These are phyloP conservation scores for Tolypocladium amazonense DNA, from an alignment of 2,329 filamentous ascomycete genomes.

Conservation along the genomic window DNA sequence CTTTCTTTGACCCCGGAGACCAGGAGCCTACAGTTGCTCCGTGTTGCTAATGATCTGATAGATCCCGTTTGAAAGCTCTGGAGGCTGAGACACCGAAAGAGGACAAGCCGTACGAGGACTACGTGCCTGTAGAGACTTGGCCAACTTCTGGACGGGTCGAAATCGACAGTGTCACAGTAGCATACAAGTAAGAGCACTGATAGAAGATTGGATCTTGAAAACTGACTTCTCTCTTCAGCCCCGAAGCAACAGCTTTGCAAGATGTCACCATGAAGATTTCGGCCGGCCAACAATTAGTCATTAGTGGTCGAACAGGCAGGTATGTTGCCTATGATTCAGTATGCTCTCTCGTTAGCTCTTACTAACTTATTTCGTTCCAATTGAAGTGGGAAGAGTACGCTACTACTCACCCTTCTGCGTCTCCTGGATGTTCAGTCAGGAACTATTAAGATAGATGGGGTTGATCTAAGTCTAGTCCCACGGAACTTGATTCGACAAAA, in stretches of 20 bases:
- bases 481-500: not conserved
- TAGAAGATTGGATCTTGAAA: not conserved
- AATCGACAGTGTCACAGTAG: not conserved
- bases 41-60: not conserved
- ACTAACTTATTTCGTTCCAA: not conserved
- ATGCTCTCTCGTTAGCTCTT: not conserved
- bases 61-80: not conserved
- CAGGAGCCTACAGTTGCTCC: not conserved
- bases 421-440: not conserved
- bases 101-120: not conserved
- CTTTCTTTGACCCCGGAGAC: not conserved
- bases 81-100: not conserved
- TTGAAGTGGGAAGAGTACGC: not conserved
- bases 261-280: not conserved
- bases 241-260: not conserved
- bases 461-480: not conserved
- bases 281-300: not conserved
- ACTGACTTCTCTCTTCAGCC: not conserved
- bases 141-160: not conserved
- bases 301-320: not conserved
- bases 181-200: not conserved
- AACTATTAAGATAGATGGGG: not conserved
- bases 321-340: not conserved
- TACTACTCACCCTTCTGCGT: not conserved
- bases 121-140: not conserved